phyloP scores from a whole-genome alignment of 2,329 filamentous ascomycete genomes.

The Pestalotiopsis sp. region DNA sequence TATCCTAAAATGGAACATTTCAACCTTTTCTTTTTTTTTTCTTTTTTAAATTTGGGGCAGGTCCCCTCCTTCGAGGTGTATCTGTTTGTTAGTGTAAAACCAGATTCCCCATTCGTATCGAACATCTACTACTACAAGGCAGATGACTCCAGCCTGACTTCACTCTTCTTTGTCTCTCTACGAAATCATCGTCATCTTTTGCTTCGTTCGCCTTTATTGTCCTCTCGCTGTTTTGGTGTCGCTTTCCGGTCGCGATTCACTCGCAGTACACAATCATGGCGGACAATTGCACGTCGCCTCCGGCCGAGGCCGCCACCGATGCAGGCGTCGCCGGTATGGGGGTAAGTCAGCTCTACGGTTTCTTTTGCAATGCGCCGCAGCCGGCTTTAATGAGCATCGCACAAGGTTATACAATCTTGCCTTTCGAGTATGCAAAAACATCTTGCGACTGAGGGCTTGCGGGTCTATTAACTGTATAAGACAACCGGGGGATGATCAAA shows the following conservation, averaged over 20 bases:
- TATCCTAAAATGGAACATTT: background rate
- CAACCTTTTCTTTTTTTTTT: background rate
- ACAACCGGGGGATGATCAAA: too few relatives aligned
- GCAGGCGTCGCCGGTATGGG: slow-evolving; percentile 52
- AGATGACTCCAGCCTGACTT: background rate
- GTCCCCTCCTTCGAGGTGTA: background rate
- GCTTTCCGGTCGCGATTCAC: background rate
- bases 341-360: slow-evolving; percentile 32
- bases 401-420: too few relatives aligned
- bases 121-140: background rate
- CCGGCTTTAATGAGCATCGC: background rate
- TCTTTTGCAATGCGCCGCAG: background rate
- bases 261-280: background rate
- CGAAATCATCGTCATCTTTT: background rate
- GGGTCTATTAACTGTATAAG: too few relatives aligned
- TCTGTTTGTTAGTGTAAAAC: background rate
- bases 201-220: background rate
- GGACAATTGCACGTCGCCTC: slow-evolving; percentile 39
- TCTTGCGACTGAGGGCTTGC: background rate
- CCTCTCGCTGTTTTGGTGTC: too few relatives aligned
- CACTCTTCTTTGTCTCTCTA: background rate
- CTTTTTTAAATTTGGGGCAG: background rate
- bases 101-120: background rate
- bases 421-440: background rate
- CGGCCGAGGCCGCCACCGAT: slow-evolving; percentile 40